These are phyloP conservation scores for Cucumis hystrix DNA, from an alignment of 306 rosid genomes.

Conservation along the genomic window DNA sequence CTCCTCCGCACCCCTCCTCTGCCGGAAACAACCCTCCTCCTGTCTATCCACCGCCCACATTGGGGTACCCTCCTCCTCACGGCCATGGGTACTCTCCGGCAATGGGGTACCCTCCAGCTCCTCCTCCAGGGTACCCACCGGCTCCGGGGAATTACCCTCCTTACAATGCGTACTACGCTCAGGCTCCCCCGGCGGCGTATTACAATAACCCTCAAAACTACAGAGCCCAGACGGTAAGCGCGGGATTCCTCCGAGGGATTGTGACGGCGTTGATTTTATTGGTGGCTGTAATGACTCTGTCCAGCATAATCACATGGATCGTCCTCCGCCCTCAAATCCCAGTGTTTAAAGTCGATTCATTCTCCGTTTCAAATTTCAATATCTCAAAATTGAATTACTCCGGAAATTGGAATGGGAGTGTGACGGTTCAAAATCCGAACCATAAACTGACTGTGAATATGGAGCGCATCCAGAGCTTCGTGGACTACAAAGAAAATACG, in stretches of 20 bases:
- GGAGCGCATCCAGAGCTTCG: slow-evolving; percentile 1
- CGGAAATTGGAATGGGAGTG: slow-evolving; percentile 25
- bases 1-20: not conserved
- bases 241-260: slow-evolving; percentile 23
- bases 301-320: slow-evolving; percentile 8
- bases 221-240: not conserved
- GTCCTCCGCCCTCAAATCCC: slow-evolving; percentile 21
- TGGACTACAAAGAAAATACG: not conserved
- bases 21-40: slow-evolving; percentile 1
- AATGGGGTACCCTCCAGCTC: slow-evolving; percentile 10
- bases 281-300: not conserved
- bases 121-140: slow-evolving; percentile 1
- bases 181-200: not conserved
- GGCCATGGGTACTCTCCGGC: not conserved
- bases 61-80: not conserved
- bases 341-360: slow-evolving; percentile 10
- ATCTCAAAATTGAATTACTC: not conserved
- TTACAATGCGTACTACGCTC: slow-evolving; percentile 1
- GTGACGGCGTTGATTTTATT: not conserved
- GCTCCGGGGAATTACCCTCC: not conserved
- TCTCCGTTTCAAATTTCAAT: slow-evolving; percentile 25
- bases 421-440: slow-evolving; percentile 22
- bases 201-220: not conserved
- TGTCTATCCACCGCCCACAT: slow-evolving; percentile 5
- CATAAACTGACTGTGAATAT: not conserved